These are phyloP conservation scores for Toxoplasma gondii DNA, from an alignment of 169 alveolate species.

Conservation along the genomic window DNA sequence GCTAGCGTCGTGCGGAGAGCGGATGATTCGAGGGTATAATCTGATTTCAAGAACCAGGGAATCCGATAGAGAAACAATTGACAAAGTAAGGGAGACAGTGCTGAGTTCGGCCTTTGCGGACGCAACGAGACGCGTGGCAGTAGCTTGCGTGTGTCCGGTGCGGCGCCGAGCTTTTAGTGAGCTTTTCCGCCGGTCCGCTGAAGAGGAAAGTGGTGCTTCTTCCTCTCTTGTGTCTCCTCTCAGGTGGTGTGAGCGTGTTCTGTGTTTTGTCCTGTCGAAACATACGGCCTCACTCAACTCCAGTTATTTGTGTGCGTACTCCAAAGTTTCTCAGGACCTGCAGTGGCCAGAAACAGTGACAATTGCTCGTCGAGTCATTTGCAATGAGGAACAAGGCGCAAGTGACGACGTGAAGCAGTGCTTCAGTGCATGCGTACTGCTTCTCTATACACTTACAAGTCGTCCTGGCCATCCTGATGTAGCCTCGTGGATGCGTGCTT, in stretches of 20 bases:
- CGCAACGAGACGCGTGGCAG: not conserved
- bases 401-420: not conserved
- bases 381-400: not conserved
- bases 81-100: not conserved
- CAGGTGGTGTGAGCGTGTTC: constrained; percentile 13
- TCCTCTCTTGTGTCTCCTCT: not conserved
- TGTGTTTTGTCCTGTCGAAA: not conserved
- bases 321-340: not conserved
- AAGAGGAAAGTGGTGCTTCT: not conserved
- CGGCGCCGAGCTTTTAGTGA: not conserved
- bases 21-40: not conserved
- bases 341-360: not conserved
- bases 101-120: not conserved
- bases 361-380: not conserved
- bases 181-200: not conserved
- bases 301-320: not conserved
- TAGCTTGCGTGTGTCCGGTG: not conserved
- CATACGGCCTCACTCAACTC: not conserved
- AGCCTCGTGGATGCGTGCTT: not conserved
- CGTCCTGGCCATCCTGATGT: not conserved
- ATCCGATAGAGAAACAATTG: not conserved
- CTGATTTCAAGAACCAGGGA: not conserved
- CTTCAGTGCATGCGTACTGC: not conserved
- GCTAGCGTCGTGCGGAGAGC: not conserved
- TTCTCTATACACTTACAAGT: not conserved